Conservation (phyloP, 208 protist species). For the Wallacemonas sp. region DNA sequence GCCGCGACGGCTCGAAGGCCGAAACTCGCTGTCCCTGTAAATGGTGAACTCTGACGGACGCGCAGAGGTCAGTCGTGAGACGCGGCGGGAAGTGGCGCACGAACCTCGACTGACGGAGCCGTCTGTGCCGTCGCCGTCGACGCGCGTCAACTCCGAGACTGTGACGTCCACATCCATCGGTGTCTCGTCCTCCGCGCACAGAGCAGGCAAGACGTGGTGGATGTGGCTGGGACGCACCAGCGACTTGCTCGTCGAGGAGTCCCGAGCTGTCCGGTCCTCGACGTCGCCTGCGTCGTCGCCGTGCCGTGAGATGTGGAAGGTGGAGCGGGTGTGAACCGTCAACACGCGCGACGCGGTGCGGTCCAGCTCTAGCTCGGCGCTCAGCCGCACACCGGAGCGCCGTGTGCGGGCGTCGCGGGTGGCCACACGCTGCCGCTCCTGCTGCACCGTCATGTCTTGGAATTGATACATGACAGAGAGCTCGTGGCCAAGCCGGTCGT, state of each 20-base stretch:
- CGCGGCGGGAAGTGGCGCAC: slow-evolving; percentile 15
- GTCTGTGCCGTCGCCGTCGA: slow-evolving; percentile 11
- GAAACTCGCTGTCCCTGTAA: slow-evolving; percentile 56
- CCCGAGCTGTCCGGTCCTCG: background rate
- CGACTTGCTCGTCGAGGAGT: slow-evolving; percentile 2
- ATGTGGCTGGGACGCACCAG: slow-evolving; percentile 5
- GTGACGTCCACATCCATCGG: slow-evolving; percentile 30
- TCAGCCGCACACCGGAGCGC: slow-evolving; percentile 69
- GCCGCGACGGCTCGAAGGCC: background rate
- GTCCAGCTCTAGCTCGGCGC: slow-evolving; percentile 37
- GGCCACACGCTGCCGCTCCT: slow-evolving; percentile 54
- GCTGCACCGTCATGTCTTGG: slow-evolving; percentile 65
- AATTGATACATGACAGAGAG: slow-evolving; percentile 80
- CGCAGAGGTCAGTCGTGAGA: slow-evolving; percentile 30
- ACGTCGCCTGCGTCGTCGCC: background rate
- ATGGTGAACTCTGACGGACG: slow-evolving; percentile 73
- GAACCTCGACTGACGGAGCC: slow-evolving; percentile 18
- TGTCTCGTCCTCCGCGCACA: background rate
- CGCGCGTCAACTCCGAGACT: slow-evolving; percentile 19
- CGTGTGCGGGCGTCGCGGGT: slow-evolving; percentile 24
- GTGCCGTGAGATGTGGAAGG: background rate
- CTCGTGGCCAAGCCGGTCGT: slow-evolving; percentile 71
- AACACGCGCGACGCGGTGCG: background rate
- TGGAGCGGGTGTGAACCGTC: background rate
- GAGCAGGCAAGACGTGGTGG: background rate